These are phyloP conservation scores for Cytospora chrysosperma DNA, from an alignment of 2,329 filamentous ascomycete species.

Conservation along the genomic window DNA sequence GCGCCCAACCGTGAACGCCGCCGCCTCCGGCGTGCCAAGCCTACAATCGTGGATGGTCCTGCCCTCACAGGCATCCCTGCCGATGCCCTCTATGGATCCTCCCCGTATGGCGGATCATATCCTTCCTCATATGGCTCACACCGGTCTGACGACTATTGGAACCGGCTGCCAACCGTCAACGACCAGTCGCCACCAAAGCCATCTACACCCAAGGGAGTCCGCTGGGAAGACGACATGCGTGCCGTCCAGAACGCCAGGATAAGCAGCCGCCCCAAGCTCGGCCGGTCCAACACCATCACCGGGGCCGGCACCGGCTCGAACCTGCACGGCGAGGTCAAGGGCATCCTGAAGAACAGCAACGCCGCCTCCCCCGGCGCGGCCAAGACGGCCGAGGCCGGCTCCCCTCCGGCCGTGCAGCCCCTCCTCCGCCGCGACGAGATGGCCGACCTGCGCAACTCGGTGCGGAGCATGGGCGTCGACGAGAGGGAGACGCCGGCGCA, in stretches of 20 bases:
- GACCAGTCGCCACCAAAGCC: constrained; percentile 11
- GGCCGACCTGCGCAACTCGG: constrained; percentile 20
- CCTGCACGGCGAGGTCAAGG: constrained; percentile 20
- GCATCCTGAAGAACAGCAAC: constrained; percentile 21
- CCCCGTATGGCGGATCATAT: constrained; percentile 13
- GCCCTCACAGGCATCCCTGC: constrained; percentile 6
- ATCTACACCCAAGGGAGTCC: constrained; percentile 19
- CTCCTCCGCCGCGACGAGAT: constrained; percentile 18
- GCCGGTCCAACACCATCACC: constrained; percentile 19
- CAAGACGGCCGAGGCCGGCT: not conserved
- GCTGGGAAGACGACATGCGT: constrained; percentile 23
- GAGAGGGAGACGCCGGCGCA: constrained; percentile 17
- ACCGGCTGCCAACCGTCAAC: not conserved
- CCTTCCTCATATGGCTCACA: constrained; percentile 17
- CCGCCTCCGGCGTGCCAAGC: constrained; percentile 15
- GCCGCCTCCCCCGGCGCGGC: not conserved
- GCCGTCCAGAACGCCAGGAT: constrained; percentile 22
- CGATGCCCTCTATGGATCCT: constrained; percentile 20
- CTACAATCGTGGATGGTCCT: constrained; percentile 10
- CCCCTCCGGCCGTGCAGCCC: constrained; percentile 11
- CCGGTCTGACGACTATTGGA: constrained; percentile 6
- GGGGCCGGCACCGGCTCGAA: constrained; percentile 18
- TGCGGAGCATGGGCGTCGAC: constrained; percentile 15
- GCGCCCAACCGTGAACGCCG: constrained; percentile 13
- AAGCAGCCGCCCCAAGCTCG: constrained; percentile 10